Evolutionary conservation across 345 rosid species (phyloP), one percentile per base, ranked within the genome.

Genomic region (Hibiscus syriacus): DNA sequence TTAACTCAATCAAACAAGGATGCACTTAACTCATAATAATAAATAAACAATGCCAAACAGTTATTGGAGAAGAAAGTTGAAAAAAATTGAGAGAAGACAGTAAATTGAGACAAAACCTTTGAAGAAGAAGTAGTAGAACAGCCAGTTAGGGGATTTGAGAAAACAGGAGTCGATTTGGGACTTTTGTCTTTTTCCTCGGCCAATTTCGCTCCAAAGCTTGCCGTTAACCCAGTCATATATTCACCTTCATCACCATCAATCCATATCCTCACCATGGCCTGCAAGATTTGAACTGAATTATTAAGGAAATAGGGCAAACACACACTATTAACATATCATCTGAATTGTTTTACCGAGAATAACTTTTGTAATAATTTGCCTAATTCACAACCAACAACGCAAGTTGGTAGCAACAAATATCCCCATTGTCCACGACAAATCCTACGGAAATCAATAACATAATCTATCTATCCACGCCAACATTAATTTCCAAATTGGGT

Each of bases 221-320:
- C 99, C 83, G 83, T 86, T 79, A 90, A 69, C 17, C 97, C 98
- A 19, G 74, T 61, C 26, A 86, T 45, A 64, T 79, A 80, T 60
- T 88, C 77, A 48, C 75, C 84, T 73, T 82, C 80, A 27, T 38
- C 80, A 0, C 92, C 90, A 79, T 92, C 73, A 27, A 82, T 66
- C 98, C 97, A 95, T 32, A 74, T 90, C 75, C 83, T 81, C 66
- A 95, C 87, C 74, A 88, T 95, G 45, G 86, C 97, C 99, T 94
- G 74, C n/a, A n/a, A n/a, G n/a, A n/a, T n/a, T n/a, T n/a, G n/a
- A n/a, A n/a, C n/a, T n/a, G n/a, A n/a, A n/a, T n/a, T n/a, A n/a
- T n/a, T n/a, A n/a, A n/a, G n/a, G n/a, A n/a, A n/a, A n/a, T n/a
- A n/a, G n/a, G n/a, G n/a, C n/a, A n/a, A n/a, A n/a, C n/a, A n/a